A percentile compares a stretch with the other conserved stretches of the same genome.
Evolutionary conservation across 2,329 filamentous ascomycete species (phyloP).

Genomic region (Hirsutella rhossiliensis): DNA sequence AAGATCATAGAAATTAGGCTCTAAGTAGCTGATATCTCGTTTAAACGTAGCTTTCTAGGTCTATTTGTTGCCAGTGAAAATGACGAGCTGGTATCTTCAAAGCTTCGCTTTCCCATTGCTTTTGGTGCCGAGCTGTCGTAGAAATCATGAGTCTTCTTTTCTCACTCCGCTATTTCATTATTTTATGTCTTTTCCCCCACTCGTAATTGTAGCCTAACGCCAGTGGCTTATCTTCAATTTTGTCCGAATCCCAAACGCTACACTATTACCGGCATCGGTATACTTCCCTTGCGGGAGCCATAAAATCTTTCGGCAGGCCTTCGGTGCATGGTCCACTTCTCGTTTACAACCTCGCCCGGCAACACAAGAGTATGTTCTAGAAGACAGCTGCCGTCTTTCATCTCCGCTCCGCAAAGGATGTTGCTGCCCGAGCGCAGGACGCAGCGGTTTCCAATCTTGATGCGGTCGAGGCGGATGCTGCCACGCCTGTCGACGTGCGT

Average conservation of each 20-base stretch:
- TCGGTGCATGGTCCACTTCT: constrained; percentile 37
- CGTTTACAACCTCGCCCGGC: constrained; percentile 40
- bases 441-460: constrained; percentile 38
- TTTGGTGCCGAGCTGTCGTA: no score
- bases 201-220: no score
- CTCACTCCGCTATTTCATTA: no score
- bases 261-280: background rate
- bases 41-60: no score
- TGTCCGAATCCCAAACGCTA: background rate
- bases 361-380: constrained; percentile 46
- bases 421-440: constrained; percentile 38
- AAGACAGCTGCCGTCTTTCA: constrained; percentile 34
- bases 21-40: no score
- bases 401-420: constrained; percentile 37
- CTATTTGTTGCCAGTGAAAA: no score
- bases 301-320: constrained; percentile 28
- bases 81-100: no score
- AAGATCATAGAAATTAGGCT: no score
- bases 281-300: constrained; percentile 1
- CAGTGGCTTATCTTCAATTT: no score
- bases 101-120: no score
- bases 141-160: no score
- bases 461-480: constrained; percentile 39
- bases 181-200: no score
- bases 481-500: constrained; percentile 44